phyloP scores from a whole-genome alignment of 352 stramenopile genomes.

The Phytophthora rubi region DNA sequence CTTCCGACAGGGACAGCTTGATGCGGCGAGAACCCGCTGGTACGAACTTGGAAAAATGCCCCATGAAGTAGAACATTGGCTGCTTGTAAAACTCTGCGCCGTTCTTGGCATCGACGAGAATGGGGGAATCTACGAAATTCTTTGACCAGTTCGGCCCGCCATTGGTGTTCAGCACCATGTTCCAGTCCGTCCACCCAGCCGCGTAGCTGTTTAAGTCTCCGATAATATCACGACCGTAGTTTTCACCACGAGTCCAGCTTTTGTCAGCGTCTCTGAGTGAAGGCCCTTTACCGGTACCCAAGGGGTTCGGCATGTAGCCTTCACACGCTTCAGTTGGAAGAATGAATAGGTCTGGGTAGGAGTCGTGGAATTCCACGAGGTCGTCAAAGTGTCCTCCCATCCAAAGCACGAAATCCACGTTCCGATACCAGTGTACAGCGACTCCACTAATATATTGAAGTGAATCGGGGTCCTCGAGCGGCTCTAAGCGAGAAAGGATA shows the following conservation, averaged over 20 bases:
- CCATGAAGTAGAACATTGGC: constrained; percentile 78
- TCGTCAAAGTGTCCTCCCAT: constrained; percentile 49
- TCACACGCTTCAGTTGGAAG: constrained; percentile 82
- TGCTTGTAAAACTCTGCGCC: constrained; percentile 79
- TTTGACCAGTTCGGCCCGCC: constrained; percentile 78
- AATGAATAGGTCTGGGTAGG: constrained; percentile 77
- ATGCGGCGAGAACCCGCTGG: constrained; percentile 52
- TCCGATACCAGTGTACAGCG: constrained; percentile 82
- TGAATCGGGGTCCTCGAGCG: constrained; percentile 46
- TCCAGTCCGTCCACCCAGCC: constrained; percentile 88
- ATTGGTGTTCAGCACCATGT: constrained; percentile 73
- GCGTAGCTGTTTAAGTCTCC: constrained; percentile 79
- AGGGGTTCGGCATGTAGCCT: constrained; percentile 54
- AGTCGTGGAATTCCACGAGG: constrained; percentile 48
- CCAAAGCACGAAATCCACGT: constrained; percentile 47
- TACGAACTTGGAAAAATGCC: constrained; percentile 75
- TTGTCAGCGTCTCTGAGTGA: constrained; percentile 36
- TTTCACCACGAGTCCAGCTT: constrained; percentile 69
- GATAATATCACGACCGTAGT: constrained; percentile 88
- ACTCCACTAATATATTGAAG: constrained; percentile 73
- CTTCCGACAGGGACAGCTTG: constrained; percentile 21
- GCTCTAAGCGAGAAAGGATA: constrained; percentile 39
- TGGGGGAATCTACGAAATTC: constrained; percentile 77
- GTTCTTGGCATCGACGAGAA: constrained; percentile 65
- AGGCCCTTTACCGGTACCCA: constrained; percentile 50